A percentile compares a stretch with the other conserved stretches of the same genome.
These are phyloP conservation scores for Phytophthora capsici DNA, from an alignment of 352 stramenopile species.

Conservation along the genomic window DNA sequence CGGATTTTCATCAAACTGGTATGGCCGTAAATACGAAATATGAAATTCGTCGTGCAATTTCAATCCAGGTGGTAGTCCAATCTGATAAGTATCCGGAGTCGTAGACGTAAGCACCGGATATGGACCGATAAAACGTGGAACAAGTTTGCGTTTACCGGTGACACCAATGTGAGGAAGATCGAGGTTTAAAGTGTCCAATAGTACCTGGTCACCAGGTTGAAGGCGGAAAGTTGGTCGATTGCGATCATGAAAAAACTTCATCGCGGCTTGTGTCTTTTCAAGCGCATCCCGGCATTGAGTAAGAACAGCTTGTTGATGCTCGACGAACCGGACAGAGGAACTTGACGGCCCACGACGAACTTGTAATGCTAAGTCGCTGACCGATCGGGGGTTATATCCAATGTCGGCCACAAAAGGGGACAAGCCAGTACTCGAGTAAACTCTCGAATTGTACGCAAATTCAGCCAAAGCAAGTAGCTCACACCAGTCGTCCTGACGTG, in stretches of 20 bases:
- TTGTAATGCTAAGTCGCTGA: conserved; percentile 5
- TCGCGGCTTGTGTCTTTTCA: background rate
- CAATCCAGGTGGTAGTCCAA: background rate
- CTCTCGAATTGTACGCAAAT: conserved; percentile 7
- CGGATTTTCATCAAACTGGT: background rate
- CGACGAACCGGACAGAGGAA: background rate
- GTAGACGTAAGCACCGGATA: conserved; percentile 1
- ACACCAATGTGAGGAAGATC: conserved; percentile 1
- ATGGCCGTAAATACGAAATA: background rate
- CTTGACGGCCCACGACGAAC: background rate
- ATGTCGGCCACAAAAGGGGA: conserved; percentile 5
- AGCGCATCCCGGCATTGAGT: conserved; percentile 12
- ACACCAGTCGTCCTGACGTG: conserved; percentile 5
- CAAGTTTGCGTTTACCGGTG: background rate
- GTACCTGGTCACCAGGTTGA: conserved; percentile 4
- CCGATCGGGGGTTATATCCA: background rate
- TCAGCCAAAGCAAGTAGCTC: conserved; percentile 8
- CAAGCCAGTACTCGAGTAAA: background rate
- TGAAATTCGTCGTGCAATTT: conserved; percentile 5
- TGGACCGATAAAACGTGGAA: background rate
- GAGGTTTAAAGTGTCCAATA: background rate
- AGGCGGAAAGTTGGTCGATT: conserved; percentile 1
- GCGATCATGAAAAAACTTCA: conserved; percentile 8
- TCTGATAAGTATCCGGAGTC: conserved; percentile 2
- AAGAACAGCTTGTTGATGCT: conserved; percentile 3